Evolutionary conservation across 805 yeast genomes (phyloP).

Genomic region (Candida railenensis): DNA sequence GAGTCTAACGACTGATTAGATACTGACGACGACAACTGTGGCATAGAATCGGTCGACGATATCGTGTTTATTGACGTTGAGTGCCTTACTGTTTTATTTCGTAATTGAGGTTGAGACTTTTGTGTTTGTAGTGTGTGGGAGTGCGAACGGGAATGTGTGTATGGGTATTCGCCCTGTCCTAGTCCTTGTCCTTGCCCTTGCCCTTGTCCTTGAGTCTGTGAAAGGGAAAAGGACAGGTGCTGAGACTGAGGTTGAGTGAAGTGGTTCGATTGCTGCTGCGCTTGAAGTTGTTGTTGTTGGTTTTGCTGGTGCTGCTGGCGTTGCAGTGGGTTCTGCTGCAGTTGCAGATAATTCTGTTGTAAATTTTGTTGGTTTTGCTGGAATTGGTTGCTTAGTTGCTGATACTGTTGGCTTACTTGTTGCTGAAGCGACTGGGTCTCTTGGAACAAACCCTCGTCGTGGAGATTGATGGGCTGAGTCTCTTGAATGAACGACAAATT

Average conservation of each 20-base stretch:
- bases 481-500: conserved; percentile 4
- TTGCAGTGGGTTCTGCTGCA: neutral
- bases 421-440: neutral
- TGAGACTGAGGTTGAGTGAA: neutral
- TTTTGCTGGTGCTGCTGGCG: neutral
- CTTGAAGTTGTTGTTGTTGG: neutral
- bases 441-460: neutral
- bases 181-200: neutral
- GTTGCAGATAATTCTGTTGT: neutral
- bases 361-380: neutral
- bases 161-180: neutral
- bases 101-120: neutral
- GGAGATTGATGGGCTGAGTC: neutral
- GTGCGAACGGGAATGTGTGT: conserved; percentile 1
- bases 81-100: neutral
- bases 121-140: neutral
- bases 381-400: neutral
- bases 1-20: conserved; percentile 35
- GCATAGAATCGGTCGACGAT: conserved; percentile 34
- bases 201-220: neutral
- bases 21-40: conserved; percentile 33
- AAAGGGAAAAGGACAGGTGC: neutral
- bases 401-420: neutral
- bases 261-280: neutral
- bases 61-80: conserved; percentile 24